Percentiles rank a stretch among this genome's conserved stretches.
These are phyloP conservation scores for Crithidia sp. DNA, from an alignment of 208 protist species.

Conservation along the genomic window DNA sequence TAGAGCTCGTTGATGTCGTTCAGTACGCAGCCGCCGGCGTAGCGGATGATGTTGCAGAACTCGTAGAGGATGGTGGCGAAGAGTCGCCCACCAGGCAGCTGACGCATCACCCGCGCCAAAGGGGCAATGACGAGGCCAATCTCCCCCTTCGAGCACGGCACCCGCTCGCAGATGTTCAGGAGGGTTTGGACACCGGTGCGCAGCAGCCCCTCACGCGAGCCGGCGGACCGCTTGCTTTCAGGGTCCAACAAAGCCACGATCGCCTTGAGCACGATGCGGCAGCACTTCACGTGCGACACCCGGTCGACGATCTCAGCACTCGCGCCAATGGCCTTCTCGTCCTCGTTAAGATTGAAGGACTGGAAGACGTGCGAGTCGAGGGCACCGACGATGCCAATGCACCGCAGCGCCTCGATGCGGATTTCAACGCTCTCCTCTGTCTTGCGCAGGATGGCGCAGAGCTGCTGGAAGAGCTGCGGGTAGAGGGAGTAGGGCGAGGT, in stretches of 20 bases:
- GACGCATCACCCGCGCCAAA: constrained; percentile 58
- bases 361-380: constrained; percentile 83
- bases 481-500: constrained; percentile 72
- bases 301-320: constrained; percentile 39
- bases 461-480: constrained; percentile 69
- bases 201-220: constrained; percentile 61
- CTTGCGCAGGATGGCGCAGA: constrained; percentile 66
- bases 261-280: constrained; percentile 58
- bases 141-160: constrained; percentile 66
- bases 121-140: constrained; percentile 65
- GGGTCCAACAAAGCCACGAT: constrained; percentile 68
- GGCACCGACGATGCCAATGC: constrained; percentile 80
- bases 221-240: constrained; percentile 44
- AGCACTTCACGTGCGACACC: constrained; percentile 77
- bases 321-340: constrained; percentile 34
- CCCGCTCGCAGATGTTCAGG: constrained; percentile 74
- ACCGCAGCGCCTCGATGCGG: constrained; percentile 80
- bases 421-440: constrained; percentile 74
- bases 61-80: constrained; percentile 73
- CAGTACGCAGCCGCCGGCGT: constrained; percentile 53
- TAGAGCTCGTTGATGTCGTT: constrained; percentile 54
- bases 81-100: constrained; percentile 52
- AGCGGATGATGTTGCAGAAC: constrained; percentile 74
- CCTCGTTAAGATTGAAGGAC: constrained; percentile 42
- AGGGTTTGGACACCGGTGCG: constrained; percentile 73